phyloP scores from a whole-genome alignment of 345 rosid species.

The Eucalyptus cloeziana region DNA sequence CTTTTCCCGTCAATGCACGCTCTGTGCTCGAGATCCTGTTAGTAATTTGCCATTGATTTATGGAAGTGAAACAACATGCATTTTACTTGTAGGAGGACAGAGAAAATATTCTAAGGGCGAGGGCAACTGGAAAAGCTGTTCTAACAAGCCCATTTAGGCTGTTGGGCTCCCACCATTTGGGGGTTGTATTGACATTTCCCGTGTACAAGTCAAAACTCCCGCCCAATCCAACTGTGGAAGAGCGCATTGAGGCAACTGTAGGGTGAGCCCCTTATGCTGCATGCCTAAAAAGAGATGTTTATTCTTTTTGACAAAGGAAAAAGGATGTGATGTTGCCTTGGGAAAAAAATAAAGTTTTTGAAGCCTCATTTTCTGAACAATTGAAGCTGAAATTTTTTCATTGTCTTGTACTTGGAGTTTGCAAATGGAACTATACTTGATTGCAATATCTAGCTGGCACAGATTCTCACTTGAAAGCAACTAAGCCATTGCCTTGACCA shows the following conservation, averaged over 20 bases:
- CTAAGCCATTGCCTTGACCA: neutral
- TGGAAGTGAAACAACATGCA: neutral
- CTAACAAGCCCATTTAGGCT: conserved; percentile 87
- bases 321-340: neutral
- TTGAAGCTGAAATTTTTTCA: neutral
- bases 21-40: neutral
- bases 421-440: neutral
- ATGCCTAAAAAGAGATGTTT: neutral
- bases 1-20: neutral
- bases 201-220: conserved; percentile 88
- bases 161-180: conserved; percentile 88
- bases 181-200: conserved; percentile 97
- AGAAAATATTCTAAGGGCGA: conserved; percentile 82
- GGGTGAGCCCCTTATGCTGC: conserved; percentile 37
- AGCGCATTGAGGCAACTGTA: conserved; percentile 77
- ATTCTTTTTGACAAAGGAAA: neutral
- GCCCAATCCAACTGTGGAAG: conserved; percentile 37
- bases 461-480: neutral
- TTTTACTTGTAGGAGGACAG: conserved; percentile 62
- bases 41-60: neutral
- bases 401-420: neutral
- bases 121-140: conserved; percentile 92
- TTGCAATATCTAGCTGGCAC: neutral
- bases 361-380: neutral
- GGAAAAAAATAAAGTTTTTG: neutral